Evolutionary conservation across 1,139 yeast genomes (phyloP).

Genomic region (Taiozyma sp.): DNA sequence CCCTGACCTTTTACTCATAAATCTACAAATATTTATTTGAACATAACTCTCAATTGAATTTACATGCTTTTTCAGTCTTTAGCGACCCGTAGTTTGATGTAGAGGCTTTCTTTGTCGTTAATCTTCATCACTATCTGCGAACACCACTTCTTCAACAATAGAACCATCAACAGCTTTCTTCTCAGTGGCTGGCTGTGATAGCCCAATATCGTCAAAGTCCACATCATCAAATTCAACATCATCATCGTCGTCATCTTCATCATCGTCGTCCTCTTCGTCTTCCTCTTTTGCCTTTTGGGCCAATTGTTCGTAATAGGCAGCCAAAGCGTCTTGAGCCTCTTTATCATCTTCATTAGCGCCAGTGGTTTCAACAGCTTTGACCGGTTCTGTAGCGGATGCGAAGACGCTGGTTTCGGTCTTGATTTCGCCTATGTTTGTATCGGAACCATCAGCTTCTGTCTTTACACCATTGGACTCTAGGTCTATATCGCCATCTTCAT

Average conservation of each 20-base stretch:
- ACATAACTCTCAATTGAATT: neutral
- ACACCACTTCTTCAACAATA: conserved; percentile 18
- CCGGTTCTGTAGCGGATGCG: neutral
- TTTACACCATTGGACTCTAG: conserved; percentile 5
- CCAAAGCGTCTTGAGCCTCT: conserved; percentile 72
- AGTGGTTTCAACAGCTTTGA: neutral
- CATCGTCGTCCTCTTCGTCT: conserved; percentile 47
- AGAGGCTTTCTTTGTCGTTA: neutral
- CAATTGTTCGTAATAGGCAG: conserved; percentile 56
- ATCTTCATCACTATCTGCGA: conserved; percentile 19
- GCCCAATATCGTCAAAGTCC: conserved; percentile 11
- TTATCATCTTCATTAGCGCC: conserved; percentile 36
- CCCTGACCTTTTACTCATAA: neutral
- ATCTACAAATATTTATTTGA: neutral
- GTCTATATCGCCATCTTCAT: conserved; percentile 36
- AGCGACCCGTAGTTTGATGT: neutral
- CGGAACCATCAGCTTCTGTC: conserved; percentile 3
- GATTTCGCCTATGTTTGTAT: neutral
- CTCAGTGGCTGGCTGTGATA: conserved; percentile 1
- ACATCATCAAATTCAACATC: conserved; percentile 28
- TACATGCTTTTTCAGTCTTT: neutral
- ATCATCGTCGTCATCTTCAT: conserved; percentile 44
- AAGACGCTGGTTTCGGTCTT: neutral
- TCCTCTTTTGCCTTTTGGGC: conserved; percentile 46
- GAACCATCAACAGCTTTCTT: conserved; percentile 4